Evolutionary conservation across 306 rosid genomes (phyloP).

Genomic region (Cicer chorassanicum): DNA sequence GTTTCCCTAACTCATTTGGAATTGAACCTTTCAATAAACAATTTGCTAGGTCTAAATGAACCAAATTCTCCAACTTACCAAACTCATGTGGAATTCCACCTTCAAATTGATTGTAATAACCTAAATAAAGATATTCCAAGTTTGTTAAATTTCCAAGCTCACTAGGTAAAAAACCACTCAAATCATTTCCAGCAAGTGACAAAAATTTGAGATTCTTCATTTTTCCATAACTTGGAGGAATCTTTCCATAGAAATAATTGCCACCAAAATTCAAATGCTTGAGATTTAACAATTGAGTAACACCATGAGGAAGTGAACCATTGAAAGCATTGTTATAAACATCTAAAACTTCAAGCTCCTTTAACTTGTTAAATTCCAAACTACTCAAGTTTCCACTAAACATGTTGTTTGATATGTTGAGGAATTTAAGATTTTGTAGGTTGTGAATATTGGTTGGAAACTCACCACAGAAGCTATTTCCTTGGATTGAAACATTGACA

Average conservation of each 20-base stretch:
- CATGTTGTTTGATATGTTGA: slow-evolving; percentile 80
- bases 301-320: slow-evolving; percentile 69
- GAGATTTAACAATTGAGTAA: slow-evolving; percentile 49
- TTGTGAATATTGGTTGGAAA: slow-evolving; percentile 58
- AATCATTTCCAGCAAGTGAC: slow-evolving; percentile 72
- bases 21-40: slow-evolving; percentile 76
- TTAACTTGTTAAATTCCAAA: slow-evolving; percentile 54
- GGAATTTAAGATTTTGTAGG: slow-evolving; percentile 54
- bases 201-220: slow-evolving; percentile 57
- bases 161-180: slow-evolving; percentile 63
- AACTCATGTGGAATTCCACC: slow-evolving; percentile 72
- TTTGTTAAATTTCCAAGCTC: slow-evolving; percentile 71
- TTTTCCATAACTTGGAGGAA: slow-evolving; percentile 62
- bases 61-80: slow-evolving; percentile 64
- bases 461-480: slow-evolving; percentile 58
- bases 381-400: slow-evolving; percentile 65
- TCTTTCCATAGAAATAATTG: slow-evolving; percentile 62
- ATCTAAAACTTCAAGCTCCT: slow-evolving; percentile 58
- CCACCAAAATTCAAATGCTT: slow-evolving; percentile 70
- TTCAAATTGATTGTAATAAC: slow-evolving; percentile 72
- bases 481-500: slow-evolving; percentile 55
- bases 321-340: slow-evolving; percentile 70
- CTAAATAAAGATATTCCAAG: slow-evolving; percentile 65
- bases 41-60: slow-evolving; percentile 76
- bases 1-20: slow-evolving; percentile 73